A percentile compares a stretch with the other conserved stretches of the same genome.
phyloP scores from a whole-genome alignment of 495 filamentous ascomycete genomes.

The Geopyxis carbonaria region DNA sequence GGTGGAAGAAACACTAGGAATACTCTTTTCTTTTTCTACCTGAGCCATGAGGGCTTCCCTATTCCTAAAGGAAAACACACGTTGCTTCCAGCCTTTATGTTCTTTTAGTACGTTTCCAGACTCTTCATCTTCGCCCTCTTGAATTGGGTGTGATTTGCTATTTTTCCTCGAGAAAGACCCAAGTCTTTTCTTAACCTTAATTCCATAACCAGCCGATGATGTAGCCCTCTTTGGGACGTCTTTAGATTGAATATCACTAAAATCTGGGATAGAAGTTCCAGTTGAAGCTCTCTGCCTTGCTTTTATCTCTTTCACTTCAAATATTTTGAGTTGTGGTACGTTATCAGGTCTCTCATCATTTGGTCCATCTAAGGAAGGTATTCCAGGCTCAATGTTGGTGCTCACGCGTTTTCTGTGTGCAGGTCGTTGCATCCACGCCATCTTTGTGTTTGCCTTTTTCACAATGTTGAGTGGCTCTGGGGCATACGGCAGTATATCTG shows the following conservation, averaged over 20 bases:
- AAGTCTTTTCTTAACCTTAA: background rate
- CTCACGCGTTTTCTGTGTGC: too few species aligned
- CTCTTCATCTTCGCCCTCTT: background rate
- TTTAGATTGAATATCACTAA: too few species aligned
- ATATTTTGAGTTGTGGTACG: background rate
- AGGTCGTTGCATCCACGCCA: too few species aligned
- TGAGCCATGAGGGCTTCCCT: background rate
- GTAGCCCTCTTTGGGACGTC: background rate
- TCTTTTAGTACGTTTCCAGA: too few species aligned
- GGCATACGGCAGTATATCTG: too few species aligned
- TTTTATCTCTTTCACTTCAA: background rate
- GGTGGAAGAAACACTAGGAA: background rate
- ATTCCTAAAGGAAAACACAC: too few species aligned
- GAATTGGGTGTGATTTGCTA: background rate
- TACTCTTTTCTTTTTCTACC: background rate
- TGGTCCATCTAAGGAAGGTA: background rate
- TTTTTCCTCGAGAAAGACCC: background rate
- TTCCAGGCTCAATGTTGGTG: background rate
- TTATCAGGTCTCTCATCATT: background rate
- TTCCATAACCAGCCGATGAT: background rate
- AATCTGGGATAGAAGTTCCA: background rate
- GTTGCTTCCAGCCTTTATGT: too few species aligned
- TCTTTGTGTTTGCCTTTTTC: too few species aligned
- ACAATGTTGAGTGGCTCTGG: too few species aligned
- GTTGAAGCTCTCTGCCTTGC: background rate